phyloP scores from a whole-genome alignment of 2,329 filamentous ascomycete genomes.

The Fonsecaea nubica region DNA sequence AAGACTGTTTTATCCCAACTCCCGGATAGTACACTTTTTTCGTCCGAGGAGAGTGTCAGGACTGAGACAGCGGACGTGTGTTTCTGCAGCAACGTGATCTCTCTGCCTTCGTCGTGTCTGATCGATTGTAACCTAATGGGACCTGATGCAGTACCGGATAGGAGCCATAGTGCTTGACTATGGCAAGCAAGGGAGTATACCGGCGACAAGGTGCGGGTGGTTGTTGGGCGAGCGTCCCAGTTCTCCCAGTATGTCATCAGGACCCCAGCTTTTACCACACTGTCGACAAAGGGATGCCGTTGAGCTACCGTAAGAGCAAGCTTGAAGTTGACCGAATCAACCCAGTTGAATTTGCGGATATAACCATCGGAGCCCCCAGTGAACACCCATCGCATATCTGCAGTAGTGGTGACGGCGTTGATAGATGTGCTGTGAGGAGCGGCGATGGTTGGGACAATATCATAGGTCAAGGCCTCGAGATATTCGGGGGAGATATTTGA shows the following conservation, averaged over 20 bases:
- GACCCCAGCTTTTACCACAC: conserved; percentile 92
- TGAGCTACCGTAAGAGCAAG: conserved; percentile 92
- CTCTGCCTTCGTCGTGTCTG: conserved; percentile 91
- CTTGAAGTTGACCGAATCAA: conserved; percentile 93
- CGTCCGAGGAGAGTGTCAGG: conserved; percentile 79
- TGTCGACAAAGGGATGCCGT: conserved; percentile 95
- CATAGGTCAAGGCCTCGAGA: conserved; percentile 81
- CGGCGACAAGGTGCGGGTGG: conserved; percentile 62
- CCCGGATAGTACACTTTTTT: conserved; percentile 85
- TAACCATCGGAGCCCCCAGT: conserved; percentile 94
- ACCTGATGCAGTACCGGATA: conserved; percentile 88
- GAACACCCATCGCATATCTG: conserved; percentile 93
- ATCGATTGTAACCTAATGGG: conserved; percentile 93
- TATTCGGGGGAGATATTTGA: conserved; percentile 74
- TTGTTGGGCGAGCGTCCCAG: conserved; percentile 68
- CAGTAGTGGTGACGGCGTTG: conserved; percentile 88
- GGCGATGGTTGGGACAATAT: conserved; percentile 96
- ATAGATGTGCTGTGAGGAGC: conserved; percentile 95
- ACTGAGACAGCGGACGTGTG: conserved; percentile 94
- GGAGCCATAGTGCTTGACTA: conserved; percentile 85
- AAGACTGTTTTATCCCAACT: conserved; percentile 95
- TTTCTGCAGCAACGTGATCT: conserved; percentile 78
- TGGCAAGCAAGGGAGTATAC: conserved; percentile 95
- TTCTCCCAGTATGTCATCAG: conserved; percentile 99
- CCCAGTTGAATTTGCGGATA: conserved; percentile 95